Conservation (phyloP, 129 eudicot genomes). For the Smallanthus sonchifolius region DNA sequence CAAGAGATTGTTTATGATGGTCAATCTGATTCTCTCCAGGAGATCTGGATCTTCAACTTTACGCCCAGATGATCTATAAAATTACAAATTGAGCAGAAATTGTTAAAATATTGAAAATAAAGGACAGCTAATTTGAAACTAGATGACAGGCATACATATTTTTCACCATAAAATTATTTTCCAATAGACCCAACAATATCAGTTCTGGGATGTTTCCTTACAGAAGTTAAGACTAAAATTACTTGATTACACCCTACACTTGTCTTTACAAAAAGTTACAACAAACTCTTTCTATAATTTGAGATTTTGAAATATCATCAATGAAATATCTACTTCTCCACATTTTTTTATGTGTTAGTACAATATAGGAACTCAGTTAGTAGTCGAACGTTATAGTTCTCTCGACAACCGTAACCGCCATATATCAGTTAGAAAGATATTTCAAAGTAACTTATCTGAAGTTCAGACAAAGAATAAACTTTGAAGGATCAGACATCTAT, state of each 20-base stretch:
- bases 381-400: not conserved
- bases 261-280: not conserved
- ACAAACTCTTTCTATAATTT: not conserved
- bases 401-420: not conserved
- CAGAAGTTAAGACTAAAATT: not conserved
- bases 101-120: not conserved
- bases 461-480: not conserved
- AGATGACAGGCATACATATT: not conserved
- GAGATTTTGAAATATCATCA: not conserved
- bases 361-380: not conserved
- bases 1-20: constrained; percentile 82
- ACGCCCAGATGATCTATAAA: constrained; percentile 68
- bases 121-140: not conserved
- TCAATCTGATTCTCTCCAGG: constrained; percentile 88
- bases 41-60: constrained; percentile 98
- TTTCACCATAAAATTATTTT: not conserved
- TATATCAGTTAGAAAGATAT: not conserved
- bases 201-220: not conserved
- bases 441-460: not conserved
- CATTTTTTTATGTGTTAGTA: not conserved
- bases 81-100: constrained; percentile 2
- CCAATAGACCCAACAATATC: not conserved
- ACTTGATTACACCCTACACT: not conserved
- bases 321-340: not conserved
- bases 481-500: constrained; percentile 14